Evolutionary conservation across 2,329 filamentous ascomycete species (phyloP).

Genomic region (Colletotrichum sp.): DNA sequence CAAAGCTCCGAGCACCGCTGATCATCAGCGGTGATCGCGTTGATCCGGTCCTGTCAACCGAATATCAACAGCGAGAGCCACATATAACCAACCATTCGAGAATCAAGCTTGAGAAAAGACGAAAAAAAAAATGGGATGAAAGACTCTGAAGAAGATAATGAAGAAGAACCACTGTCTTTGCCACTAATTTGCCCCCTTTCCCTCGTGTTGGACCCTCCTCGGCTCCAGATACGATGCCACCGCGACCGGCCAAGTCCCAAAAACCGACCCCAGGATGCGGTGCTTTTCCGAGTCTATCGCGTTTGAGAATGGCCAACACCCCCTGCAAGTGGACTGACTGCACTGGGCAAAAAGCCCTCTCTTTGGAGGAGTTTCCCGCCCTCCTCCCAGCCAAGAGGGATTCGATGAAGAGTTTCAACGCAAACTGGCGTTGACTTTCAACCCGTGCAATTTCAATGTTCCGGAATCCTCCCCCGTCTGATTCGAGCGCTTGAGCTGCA

Average conservation of each 20-base stretch:
- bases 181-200: not conserved
- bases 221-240: not conserved
- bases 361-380: not conserved
- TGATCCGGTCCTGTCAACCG: constrained; percentile 4
- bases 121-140: not conserved
- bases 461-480: not conserved
- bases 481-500: not conserved
- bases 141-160: not conserved
- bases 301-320: not conserved
- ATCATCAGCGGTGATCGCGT: not conserved
- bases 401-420: not conserved
- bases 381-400: not conserved
- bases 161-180: not conserved
- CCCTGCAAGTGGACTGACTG: not conserved
- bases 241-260: not conserved
- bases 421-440: not conserved
- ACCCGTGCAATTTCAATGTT: not conserved
- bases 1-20: not conserved
- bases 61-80: not conserved
- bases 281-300: not conserved
- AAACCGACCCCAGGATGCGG: not conserved
- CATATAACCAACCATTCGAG: not conserved
- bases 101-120: not conserved
- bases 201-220: not conserved
- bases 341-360: not conserved